Evolutionary conservation across 176 grass and related monocot species (phyloP), one percentile per base, ranked within the genome.

Genomic region (Oryza rufipogon): DNA sequence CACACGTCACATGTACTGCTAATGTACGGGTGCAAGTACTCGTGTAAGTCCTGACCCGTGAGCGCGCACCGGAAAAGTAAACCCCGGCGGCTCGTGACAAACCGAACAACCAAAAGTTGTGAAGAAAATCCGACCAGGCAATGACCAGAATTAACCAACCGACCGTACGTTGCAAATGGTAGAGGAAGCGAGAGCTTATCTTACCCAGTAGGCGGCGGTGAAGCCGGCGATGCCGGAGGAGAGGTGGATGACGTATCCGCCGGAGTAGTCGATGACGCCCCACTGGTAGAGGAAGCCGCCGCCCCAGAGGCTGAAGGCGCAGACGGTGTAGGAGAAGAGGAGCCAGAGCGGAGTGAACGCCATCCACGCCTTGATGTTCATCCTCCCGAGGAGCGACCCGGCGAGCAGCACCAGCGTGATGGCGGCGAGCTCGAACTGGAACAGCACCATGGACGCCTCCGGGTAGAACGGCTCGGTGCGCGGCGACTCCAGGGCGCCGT

Each of bases 231-330:
- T 69, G 23, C 94, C 94, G 54, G 94, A 94, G 64, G 94, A 90
- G 63, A 97, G 92, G 87, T 97, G 94, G 68, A 97, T 92, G 84
- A 97, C 92, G 87, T 97, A 97, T 1, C 92, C 94, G 79, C 92
- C 94, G 66, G 90, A 94, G 90, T 97, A 97, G 88, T 97, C 94
- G 68, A 97, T 92, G 81, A 97, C 94, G 71, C 94, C 94, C 94
- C 92, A 97, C 9, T 90, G 88, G 81, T 85, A 90, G 74, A 93
- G 88, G 83, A 96, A 96, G 9, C 94, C 91, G 63, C 94, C 91
- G 72, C 93, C 93, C 93, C 93, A 92, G 44, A 95, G 82, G 76
- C 91, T 92, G 72, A 95, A 95, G 0, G 88, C 91, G 66, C 93
- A 66, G 4, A 93, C 84, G 51, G 94, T 96, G 89, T 91, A 96